Evolutionary conservation across 1,284 basidiomycete genomes (phyloP), one percentile per base, ranked within the genome.

Genomic region (Heimioporus punctisporus): DNA sequence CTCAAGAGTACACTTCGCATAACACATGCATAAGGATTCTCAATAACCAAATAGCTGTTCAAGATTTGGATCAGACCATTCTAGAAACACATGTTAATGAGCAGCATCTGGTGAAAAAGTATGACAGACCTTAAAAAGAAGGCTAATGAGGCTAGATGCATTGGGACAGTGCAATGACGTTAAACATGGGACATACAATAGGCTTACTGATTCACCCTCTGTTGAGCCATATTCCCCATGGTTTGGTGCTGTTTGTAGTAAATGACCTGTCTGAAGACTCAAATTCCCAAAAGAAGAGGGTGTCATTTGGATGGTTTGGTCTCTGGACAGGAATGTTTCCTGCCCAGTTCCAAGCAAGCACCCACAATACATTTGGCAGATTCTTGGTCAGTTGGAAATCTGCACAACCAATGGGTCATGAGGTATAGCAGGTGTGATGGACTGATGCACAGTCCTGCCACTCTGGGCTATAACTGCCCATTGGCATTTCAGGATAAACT

Each of bases 201-300:
- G 24, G 48, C 11, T 39, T 21, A 48, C 28, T 4, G 15, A 47
- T 81, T 59, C 67, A 85, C 78, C 87, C 87, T 68, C 88, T 87
- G 60, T 90, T 89, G 26, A 91, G 66, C 87, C 87, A 91, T 47
- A 90, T 86, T 11, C 80, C 81, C 88, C 88, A 90, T 4, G 89
- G 88, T 41, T 81, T 73, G n/a, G 73, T 66, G 28, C 64, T 64
- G 25, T 61, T 48, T 9, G 69, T 60, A 3, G 85, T 86, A 51
- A 90, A 71, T 3, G 87, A 88, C 3, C 85, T 86, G 15, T 75
- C 66, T 5, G 73, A 72, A 41, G 81, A 82, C 65, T 91, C 88
- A 57, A 86, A 82, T 3, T 76, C 88, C 78, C 83, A 82, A 69
- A 91, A 91, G 72, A 89, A 91, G 4, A 91, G 73, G 0, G 88